A percentile compares a stretch with the other conserved stretches of the same genome.
Conservation (phyloP, 2,329 filamentous ascomycete species). For the Pestalotiopsis sp. region DNA sequence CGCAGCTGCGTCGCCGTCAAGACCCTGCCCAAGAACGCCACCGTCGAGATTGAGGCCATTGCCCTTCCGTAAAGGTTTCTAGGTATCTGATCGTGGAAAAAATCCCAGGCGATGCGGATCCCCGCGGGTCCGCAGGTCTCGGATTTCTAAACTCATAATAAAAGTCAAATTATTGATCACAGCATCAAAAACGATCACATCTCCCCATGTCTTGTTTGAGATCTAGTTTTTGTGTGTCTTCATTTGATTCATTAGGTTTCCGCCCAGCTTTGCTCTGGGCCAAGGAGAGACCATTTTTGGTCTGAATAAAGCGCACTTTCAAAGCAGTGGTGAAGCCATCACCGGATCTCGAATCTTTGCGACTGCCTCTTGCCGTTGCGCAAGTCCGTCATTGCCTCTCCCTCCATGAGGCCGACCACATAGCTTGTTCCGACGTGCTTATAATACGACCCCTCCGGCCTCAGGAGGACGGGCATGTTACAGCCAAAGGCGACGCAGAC, state of each 20-base stretch:
- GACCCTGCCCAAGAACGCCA: slow-evolving; percentile 81
- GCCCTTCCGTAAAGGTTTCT: slow-evolving; percentile 55
- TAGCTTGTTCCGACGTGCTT: neutral
- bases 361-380: neutral
- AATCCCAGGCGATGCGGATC: neutral
- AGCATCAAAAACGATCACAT: neutral
- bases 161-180: slow-evolving; percentile 27
- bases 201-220: neutral
- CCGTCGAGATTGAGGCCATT: slow-evolving; percentile 90
- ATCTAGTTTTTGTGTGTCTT: neutral
- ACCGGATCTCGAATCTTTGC: slow-evolving; percentile 1
- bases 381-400: neutral
- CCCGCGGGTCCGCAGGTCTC: neutral
- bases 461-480: neutral
- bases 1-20: slow-evolving; percentile 89
- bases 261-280: neutral
- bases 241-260: neutral
- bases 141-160: neutral
- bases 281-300: neutral
- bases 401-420: slow-evolving; percentile 1
- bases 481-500: neutral
- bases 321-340: neutral
- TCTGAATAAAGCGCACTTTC: neutral
- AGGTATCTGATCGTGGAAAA: neutral
- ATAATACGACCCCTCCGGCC: neutral